These are phyloP conservation scores for Hordeum pubiflorum DNA, from an alignment of 202 grass and related monocot genomes.

Conservation along the genomic window DNA sequence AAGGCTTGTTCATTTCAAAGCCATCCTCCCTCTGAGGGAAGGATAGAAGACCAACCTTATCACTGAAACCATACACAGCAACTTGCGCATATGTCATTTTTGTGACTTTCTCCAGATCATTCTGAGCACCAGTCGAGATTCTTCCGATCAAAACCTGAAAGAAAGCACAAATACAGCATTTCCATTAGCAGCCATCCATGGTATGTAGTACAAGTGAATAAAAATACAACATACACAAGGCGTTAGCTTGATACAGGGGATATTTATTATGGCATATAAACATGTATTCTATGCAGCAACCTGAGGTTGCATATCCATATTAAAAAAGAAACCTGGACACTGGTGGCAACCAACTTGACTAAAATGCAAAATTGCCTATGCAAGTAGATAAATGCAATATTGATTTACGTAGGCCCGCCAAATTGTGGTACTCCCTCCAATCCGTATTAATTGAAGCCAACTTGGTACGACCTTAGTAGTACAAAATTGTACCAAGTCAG, in stretches of 20 bases:
- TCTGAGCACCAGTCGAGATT: slow-evolving; percentile 94
- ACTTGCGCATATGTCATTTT: slow-evolving; percentile 98
- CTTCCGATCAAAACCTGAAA: slow-evolving; percentile 87
- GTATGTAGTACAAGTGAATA: not conserved
- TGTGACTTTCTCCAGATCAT: slow-evolving; percentile 94
- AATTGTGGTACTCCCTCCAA: too few species aligned
- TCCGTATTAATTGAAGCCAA: too few species aligned
- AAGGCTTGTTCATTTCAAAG: slow-evolving; percentile 88
- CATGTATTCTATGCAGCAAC: not conserved
- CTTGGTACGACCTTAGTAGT: too few species aligned
- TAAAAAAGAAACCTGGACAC: not conserved
- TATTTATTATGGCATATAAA: not conserved
- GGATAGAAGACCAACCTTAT: slow-evolving; percentile 93
- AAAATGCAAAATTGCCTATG: too few species aligned
- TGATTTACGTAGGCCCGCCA: too few species aligned
- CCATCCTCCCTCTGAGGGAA: slow-evolving; percentile 92
- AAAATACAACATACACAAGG: not conserved
- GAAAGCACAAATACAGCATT: not conserved
- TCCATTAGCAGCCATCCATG: not conserved
- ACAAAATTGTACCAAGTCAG: too few species aligned
- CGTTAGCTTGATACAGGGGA: not conserved
- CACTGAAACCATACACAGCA: slow-evolving; percentile 87
- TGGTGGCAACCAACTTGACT: not conserved
- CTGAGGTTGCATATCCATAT: not conserved
- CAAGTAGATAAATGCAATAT: too few species aligned